Base-by-base conservation (phyloP, 2,329 filamentous ascomycete species). In the Lizonia empirigonia region DNA sequence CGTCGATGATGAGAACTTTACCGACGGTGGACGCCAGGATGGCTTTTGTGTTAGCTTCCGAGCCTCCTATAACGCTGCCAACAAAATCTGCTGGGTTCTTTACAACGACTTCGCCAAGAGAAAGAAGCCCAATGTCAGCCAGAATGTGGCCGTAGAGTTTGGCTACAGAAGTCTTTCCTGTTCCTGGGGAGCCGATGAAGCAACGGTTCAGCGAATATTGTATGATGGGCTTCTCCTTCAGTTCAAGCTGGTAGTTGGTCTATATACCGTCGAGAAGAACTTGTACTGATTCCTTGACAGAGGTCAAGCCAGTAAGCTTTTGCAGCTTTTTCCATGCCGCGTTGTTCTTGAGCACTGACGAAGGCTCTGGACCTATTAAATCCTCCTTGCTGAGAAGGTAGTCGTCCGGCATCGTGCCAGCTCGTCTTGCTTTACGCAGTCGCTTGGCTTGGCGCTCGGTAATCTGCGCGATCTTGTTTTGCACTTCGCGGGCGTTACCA, bases 1-100 rank as follows among this genome's bases (percentile, higher is more conserved):
- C 89, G 55, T 93, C 89, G 2, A 93, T 91, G 12, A 93, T 82
- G 0, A 93, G 78, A 0, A 92, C 87, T 57, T 92, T 93, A 0
- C 90, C 89, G 0, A 80, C 57, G 0, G 86, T 85, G 0, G 84
- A 74, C 0, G 82, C 83, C 0, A 93, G 76, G 6, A 92, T 91
- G 0, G 77, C 85, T 58, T 90, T 92, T 0, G 89, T 92, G 26
- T 85, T 83, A 2, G 80, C 76, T 67, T 93, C 89, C 0, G 89
- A 91, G 1, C 80, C 75, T 0, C 89, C 89, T 0, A 93, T 54
- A 0, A 65, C 76, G 7, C 70, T 72, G 0, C 87, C 88, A 1
- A 91, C 75, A 60, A 93, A 92, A 59, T 93, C 89, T 0, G 88
- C 74, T 0, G 89, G 89, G 32, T 85, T 90, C 63, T 89, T 92